These are phyloP conservation scores for Vickermania spadyakhi DNA, from an alignment of 208 protist species.

Conservation along the genomic window DNA sequence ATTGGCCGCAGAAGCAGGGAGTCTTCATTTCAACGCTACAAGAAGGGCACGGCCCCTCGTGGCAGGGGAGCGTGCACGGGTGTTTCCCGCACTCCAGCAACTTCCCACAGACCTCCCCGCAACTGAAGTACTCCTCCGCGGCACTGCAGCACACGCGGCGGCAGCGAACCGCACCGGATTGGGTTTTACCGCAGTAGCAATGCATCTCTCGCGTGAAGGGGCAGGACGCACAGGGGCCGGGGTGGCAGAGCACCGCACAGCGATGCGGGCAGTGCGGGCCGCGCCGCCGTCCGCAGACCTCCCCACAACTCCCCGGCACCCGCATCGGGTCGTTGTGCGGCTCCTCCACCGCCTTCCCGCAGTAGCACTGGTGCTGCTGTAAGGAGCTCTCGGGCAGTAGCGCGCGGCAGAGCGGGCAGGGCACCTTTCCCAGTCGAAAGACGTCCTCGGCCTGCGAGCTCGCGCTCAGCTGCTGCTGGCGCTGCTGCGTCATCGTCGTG, in stretches of 20 bases:
- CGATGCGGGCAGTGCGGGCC: conserved; percentile 55
- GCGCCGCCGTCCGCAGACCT: conserved; percentile 45
- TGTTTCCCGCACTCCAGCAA: conserved; percentile 74
- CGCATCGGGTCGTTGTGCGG: conserved; percentile 47
- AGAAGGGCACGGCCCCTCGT: conserved; percentile 75
- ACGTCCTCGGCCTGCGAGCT: conserved; percentile 6
- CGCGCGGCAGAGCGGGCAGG: conserved; percentile 63
- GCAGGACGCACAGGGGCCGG: conserved; percentile 69
- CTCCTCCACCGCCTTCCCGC: conserved; percentile 43
- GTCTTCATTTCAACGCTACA: conserved; percentile 52
- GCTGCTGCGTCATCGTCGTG: conserved; percentile 30
- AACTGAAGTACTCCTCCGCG: conserved; percentile 58
- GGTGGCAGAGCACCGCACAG: conserved; percentile 77
- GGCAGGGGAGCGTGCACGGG: conserved; percentile 70
- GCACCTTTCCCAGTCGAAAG: conserved; percentile 28
- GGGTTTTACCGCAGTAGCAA: conserved; percentile 77
- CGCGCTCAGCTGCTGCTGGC: conserved; percentile 20
- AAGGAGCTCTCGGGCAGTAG: conserved; percentile 12
- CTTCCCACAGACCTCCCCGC: conserved; percentile 57
- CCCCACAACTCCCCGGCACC: conserved; percentile 71
- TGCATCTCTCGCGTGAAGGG: conserved; percentile 35
- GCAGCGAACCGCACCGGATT: background rate
- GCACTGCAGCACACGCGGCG: conserved; percentile 72
- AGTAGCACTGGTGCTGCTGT: conserved; percentile 56
- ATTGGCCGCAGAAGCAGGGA: conserved; percentile 86